Evolutionary conservation across 306 rosid species (phyloP), one percentile per base, ranked within the genome.

Genomic region (Boehmeria nivea): DNA sequence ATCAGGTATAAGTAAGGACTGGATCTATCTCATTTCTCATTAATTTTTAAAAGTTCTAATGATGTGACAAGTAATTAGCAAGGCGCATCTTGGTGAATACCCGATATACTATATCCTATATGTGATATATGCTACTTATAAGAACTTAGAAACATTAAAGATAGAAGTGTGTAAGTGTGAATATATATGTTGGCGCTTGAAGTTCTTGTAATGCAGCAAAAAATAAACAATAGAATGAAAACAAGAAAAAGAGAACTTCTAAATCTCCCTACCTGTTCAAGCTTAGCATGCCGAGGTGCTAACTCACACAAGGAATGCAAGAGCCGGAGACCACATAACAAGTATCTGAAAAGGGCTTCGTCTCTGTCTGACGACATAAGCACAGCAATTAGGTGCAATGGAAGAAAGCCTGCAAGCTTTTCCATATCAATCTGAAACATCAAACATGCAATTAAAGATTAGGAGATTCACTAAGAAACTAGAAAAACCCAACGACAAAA

Each of bases 221-320:
- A 61, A 31, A 63, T 33, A 48, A 42, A 37, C 49, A 33, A n/a
- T 17, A 66, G 34, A 42, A 54, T 20, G 60, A 54, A 51, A 72
- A 19, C 51, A 60, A 15, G 54, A 70, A 44, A 44, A 70, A 39
- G 24, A 69, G 45, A 49, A 20, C 25, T 55, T 50, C 53, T 56
- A n/a, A 44, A 43, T 52, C 48, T 38, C 20, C 55, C 64, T 65
- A 90, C 98, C 98, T 90, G 95, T 63, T 87, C 95, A 12, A 90
- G 75, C 72, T 80, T 87, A 58, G 94, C 55, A 76, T 80, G 77
- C 43, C 91, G 86, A 71, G 84, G 76, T 28, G 98, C 87, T 76
- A 90, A 80, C 65, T 90, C 98, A 64, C 87, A 90, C 66, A 84
- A 74, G 76, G 98, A 76, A 67, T 90, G 87, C 82, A 90, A 76